Evolutionary conservation across 2,329 filamentous ascomycete species (phyloP).

Genomic region (Microdochium trichocladiopsis): DNA sequence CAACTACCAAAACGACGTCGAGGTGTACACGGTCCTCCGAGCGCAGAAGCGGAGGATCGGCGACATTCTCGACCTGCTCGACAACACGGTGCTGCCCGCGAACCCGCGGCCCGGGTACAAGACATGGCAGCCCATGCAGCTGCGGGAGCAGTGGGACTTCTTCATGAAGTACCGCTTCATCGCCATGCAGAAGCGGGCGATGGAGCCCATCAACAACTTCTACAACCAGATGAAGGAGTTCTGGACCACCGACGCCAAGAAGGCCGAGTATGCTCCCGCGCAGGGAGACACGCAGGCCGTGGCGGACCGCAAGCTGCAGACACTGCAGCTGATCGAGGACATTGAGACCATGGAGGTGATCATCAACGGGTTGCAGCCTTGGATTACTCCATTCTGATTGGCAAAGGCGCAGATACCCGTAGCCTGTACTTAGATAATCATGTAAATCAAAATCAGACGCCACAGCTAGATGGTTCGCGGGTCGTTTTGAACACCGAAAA

Average conservation of each 20-base stretch:
- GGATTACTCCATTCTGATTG: background rate
- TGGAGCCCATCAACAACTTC: background rate
- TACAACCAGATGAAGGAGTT: background rate
- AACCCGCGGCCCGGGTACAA: slow-evolving; percentile 4
- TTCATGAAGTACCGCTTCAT: background rate
- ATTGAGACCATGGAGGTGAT: background rate
- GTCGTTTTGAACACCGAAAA: too few species aligned
- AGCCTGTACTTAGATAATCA: too few species aligned
- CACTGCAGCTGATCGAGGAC: background rate
- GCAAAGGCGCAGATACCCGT: background rate
- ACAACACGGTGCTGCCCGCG: slow-evolving; percentile 4
- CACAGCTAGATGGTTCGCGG: too few species aligned
- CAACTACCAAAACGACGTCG: slow-evolving; percentile 1
- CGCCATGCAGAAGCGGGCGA: background rate
- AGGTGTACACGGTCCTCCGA: background rate
- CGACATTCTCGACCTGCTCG: slow-evolving; percentile 5
- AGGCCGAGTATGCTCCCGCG: background rate
- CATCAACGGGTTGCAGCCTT: background rate
- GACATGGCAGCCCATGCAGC: background rate
- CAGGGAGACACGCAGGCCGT: background rate
- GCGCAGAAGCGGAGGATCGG: slow-evolving; percentile 5
- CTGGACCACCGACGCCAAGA: background rate
- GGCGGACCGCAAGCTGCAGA: background rate
- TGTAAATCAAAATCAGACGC: too few species aligned
- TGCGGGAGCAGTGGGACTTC: background rate